Percentiles rank a stretch among this genome's conserved stretches.
phyloP scores from a whole-genome alignment of 257 asterid genomes.

The Scutellaria minor region DNA sequence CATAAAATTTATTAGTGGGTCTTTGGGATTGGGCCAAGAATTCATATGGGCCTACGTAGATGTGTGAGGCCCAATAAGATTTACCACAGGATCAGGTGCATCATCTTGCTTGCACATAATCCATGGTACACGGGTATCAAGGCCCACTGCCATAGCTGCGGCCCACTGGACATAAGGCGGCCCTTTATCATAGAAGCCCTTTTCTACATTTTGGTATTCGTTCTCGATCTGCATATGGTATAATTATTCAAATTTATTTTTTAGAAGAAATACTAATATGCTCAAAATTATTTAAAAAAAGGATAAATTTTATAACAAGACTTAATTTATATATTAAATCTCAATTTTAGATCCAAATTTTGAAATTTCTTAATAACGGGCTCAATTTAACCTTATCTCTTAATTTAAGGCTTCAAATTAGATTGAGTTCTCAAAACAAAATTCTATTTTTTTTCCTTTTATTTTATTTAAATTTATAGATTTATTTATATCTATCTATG shows the following conservation, averaged over 20 bases:
- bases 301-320: no score
- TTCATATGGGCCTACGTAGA: not conserved
- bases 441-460: no score
- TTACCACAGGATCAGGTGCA: conserved; percentile 91
- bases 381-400: no score
- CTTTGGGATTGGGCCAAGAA: no score
- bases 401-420: no score
- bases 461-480: no score
- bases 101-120: conserved; percentile 94
- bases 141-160: conserved; percentile 80
- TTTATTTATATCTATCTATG: no score
- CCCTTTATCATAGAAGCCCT: conserved; percentile 51
- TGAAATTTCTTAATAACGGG: no score
- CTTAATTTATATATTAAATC: no score
- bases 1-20: no score
- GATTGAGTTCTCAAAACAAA: no score
- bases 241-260: not conserved
- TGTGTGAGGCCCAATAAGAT: not conserved
- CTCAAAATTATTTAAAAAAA: not conserved
- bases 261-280: not conserved
- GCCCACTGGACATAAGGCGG: conserved; percentile 89
- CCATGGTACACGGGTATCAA: conserved; percentile 90
- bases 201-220: conserved; percentile 79
- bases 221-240: conserved; percentile 67
- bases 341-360: no score